These are phyloP conservation scores for Claviceps spartinae DNA, from an alignment of 2,329 filamentous ascomycete species.

Conservation along the genomic window DNA sequence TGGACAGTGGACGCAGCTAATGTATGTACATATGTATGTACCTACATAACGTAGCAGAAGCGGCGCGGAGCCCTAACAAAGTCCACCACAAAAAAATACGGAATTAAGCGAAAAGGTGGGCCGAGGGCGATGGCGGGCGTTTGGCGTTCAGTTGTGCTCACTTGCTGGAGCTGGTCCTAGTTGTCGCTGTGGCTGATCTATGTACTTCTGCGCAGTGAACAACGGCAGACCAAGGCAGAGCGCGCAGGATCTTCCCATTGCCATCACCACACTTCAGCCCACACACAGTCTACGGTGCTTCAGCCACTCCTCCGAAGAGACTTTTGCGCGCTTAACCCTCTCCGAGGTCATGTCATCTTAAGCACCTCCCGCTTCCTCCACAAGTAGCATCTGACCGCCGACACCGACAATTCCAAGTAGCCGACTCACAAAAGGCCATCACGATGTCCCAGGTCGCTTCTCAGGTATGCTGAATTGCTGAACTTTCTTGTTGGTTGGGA, in stretches of 20 bases:
- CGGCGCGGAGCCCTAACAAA: conserved; percentile 12
- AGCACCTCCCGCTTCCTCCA: conserved; percentile 17
- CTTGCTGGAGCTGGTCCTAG: too few relatives aligned
- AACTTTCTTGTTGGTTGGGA: neutral
- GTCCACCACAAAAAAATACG: conserved; percentile 14
- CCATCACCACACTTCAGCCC: conserved; percentile 5
- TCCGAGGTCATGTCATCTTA: conserved; percentile 27
- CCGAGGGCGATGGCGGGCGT: neutral
- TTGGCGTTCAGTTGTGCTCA: neutral
- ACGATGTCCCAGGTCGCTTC: conserved; percentile 47
- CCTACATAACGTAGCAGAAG: too few relatives aligned
- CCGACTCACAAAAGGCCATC: conserved; percentile 22
- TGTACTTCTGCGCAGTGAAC: neutral
- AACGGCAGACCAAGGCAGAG: conserved; percentile 2
- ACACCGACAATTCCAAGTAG: conserved; percentile 29
- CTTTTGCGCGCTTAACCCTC: conserved; percentile 10
- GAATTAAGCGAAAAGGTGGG: conserved; percentile 11
- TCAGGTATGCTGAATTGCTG: conserved; percentile 35
- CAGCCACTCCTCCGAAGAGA: conserved; percentile 8
- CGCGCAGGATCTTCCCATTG: conserved; percentile 12
- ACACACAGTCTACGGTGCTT: conserved; percentile 1
- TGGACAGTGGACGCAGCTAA: neutral
- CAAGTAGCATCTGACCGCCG: conserved; percentile 20
- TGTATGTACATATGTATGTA: too few relatives aligned
- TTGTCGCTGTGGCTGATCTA: too few relatives aligned